Evolutionary conservation across 2,329 filamentous ascomycete species (phyloP).

Genomic region (Trichoderma koningiopsis): DNA sequence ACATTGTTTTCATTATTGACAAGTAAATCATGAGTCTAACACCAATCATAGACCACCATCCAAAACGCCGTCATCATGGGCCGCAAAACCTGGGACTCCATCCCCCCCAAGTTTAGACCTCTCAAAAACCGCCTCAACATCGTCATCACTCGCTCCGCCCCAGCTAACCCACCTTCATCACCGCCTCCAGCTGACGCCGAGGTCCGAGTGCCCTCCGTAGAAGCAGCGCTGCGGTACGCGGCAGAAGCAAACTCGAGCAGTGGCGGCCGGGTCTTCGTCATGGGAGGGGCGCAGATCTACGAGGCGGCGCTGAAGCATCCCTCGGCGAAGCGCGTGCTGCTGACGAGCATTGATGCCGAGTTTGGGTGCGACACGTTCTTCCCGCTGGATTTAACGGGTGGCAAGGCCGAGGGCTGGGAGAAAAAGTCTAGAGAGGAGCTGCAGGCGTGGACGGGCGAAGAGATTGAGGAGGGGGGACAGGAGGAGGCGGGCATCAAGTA

Average conservation of each 20-base stretch:
- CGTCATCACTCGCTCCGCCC: constrained; percentile 66
- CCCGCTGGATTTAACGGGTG: constrained; percentile 56
- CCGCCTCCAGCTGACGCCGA: constrained; percentile 19
- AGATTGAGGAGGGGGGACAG: constrained; percentile 56
- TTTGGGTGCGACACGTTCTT: constrained; percentile 80
- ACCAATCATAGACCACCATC: constrained; percentile 34
- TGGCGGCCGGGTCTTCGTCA: constrained; percentile 71
- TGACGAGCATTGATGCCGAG: constrained; percentile 68
- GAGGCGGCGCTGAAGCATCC: constrained; percentile 62
- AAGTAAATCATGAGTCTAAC: neutral
- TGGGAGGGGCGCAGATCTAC: constrained; percentile 90
- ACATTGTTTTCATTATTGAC: neutral
- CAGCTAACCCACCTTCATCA: constrained; percentile 25
- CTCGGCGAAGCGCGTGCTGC: constrained; percentile 63
- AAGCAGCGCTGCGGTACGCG: constrained; percentile 57
- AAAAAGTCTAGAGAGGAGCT: constrained; percentile 55
- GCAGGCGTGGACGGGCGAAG: constrained; percentile 67
- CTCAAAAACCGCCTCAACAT: constrained; percentile 80
- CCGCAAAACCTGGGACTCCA: constrained; percentile 93
- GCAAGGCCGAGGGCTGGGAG: constrained; percentile 51
- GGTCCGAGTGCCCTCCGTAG: constrained; percentile 57
- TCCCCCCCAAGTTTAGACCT: constrained; percentile 77
- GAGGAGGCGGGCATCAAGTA: constrained; percentile 67
- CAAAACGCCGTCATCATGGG: constrained; percentile 91
- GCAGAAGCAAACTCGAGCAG: constrained; percentile 40